These are phyloP conservation scores for Botrytis medusae DNA, from an alignment of 2,329 filamentous ascomycete species.

Conservation along the genomic window DNA sequence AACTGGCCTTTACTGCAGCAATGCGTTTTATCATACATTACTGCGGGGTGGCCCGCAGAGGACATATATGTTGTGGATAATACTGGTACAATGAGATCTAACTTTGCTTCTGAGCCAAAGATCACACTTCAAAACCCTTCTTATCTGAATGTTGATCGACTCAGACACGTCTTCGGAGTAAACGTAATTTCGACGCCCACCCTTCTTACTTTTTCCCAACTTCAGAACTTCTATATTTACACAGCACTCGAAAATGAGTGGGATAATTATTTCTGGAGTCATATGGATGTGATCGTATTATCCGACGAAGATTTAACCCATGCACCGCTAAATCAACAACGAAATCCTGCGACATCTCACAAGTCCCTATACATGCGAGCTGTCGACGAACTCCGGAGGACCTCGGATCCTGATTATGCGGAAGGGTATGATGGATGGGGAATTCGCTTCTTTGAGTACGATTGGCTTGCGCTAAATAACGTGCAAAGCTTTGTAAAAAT, in stretches of 20 bases:
- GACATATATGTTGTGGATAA: slow-evolving; percentile 61
- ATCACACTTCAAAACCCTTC: slow-evolving; percentile 56
- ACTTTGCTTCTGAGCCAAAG: slow-evolving; percentile 45
- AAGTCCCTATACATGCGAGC: slow-evolving; percentile 56
- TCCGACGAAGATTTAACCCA: slow-evolving; percentile 43
- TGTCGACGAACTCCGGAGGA: slow-evolving; percentile 55
- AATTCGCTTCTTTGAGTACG: slow-evolving; percentile 49
- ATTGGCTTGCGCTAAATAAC: slow-evolving; percentile 52
- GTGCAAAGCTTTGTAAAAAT: slow-evolving; percentile 43
- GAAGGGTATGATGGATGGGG: slow-evolving; percentile 14
- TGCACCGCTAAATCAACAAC: slow-evolving; percentile 23
- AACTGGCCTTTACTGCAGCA: slow-evolving; percentile 57
- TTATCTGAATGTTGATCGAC: slow-evolving; percentile 53
- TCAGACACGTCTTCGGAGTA: slow-evolving; percentile 50
- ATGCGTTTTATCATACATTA: slow-evolving; percentile 56
- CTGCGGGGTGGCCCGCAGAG: slow-evolving; percentile 56
- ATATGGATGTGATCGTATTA: slow-evolving; percentile 54
- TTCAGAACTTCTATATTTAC: slow-evolving; percentile 55
- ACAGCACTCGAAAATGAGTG: slow-evolving; percentile 47
- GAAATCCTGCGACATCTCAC: slow-evolving; percentile 17
- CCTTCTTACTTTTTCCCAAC: slow-evolving; percentile 54
- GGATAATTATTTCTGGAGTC: slow-evolving; percentile 55
- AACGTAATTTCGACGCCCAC: slow-evolving; percentile 52
- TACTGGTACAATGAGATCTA: slow-evolving; percentile 55
- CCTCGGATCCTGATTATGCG: slow-evolving; percentile 26